A percentile compares a stretch with the other conserved stretches of the same genome.
phyloP scores from a whole-genome alignment of 306 rosid species.

The Quercus agrifolia region DNA sequence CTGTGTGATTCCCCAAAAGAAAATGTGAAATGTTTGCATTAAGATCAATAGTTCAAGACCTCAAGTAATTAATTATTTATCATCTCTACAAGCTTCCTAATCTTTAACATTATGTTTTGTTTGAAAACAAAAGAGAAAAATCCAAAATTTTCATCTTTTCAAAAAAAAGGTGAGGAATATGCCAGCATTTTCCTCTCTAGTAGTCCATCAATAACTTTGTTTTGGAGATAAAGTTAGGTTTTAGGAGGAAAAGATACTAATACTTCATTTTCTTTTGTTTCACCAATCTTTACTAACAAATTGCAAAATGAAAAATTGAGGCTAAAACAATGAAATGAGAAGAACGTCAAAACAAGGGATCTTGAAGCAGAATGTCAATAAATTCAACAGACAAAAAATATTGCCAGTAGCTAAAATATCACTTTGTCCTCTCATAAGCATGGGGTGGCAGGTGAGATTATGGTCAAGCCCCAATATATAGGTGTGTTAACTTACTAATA shows the following conservation, averaged over 20 bases:
- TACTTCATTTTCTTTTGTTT: not conserved
- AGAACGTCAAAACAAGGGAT: not conserved
- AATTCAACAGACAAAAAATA: not conserved
- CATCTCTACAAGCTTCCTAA: not conserved
- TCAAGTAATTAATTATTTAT: not conserved
- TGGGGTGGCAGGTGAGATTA: not conserved
- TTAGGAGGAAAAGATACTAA: not conserved
- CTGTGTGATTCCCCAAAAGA: slow-evolving; percentile 21
- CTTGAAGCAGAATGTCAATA: not conserved
- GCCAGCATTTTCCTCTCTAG: not conserved
- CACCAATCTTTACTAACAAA: not conserved
- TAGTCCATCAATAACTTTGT: not conserved
- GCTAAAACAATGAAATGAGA: not conserved
- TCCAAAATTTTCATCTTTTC: not conserved
- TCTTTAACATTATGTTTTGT: not conserved
- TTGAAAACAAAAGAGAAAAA: not conserved
- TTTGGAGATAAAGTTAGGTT: not conserved
- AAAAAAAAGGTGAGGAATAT: not conserved
- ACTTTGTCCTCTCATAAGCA: not conserved
- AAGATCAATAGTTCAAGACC: not conserved
- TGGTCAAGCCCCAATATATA: not conserved
- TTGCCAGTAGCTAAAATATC: not conserved
- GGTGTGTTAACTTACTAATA: not conserved
- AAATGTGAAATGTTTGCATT: not conserved
- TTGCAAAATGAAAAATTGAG: not conserved